Conservation (phyloP, 345 rosid genomes). For the Draba incana region DNA sequence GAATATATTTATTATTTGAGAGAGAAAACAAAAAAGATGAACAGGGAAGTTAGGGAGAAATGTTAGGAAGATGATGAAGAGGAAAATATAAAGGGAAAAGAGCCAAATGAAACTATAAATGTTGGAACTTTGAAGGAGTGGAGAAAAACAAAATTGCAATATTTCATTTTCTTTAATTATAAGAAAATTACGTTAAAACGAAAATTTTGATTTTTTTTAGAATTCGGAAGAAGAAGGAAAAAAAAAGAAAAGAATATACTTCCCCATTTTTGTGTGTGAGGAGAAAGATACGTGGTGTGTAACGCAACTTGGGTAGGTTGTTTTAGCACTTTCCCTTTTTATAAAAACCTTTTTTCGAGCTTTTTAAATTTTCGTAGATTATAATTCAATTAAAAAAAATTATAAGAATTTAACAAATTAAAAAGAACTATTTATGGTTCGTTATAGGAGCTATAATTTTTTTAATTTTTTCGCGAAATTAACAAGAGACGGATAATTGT, state of each 20-base stretch:
- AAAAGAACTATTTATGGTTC: background rate
- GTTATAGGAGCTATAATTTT: background rate
- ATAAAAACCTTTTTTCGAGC: slow-evolving; percentile 21
- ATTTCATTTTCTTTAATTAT: slow-evolving; percentile 39
- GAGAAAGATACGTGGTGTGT: slow-evolving; percentile 43
- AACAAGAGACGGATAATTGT: slow-evolving; percentile 24
- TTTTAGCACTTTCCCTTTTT: slow-evolving; percentile 44
- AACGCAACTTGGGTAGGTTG: slow-evolving; percentile 50
- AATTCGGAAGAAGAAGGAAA: background rate
- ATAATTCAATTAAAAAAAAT: slow-evolving; percentile 9
- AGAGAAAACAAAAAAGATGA: slow-evolving; percentile 25
- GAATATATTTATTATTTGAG: slow-evolving; percentile 22
- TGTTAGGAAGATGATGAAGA: slow-evolving; percentile 36
- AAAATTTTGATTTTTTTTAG: slow-evolving; percentile 16
- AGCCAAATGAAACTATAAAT: slow-evolving; percentile 39
- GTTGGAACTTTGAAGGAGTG: slow-evolving; percentile 32
- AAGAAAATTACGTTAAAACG: slow-evolving; percentile 34
- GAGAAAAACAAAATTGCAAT: slow-evolving; percentile 21
- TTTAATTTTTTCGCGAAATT: background rate
- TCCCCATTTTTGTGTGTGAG: slow-evolving; percentile 35
- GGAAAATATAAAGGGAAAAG: slow-evolving; percentile 35
- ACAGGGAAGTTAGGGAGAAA: slow-evolving; percentile 38
- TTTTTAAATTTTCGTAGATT: slow-evolving; percentile 26
- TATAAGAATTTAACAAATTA: background rate
- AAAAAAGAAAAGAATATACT: slow-evolving; percentile 6